These are phyloP conservation scores for Leptomonas seymouri DNA, from an alignment of 208 protist genomes.

Conservation along the genomic window DNA sequence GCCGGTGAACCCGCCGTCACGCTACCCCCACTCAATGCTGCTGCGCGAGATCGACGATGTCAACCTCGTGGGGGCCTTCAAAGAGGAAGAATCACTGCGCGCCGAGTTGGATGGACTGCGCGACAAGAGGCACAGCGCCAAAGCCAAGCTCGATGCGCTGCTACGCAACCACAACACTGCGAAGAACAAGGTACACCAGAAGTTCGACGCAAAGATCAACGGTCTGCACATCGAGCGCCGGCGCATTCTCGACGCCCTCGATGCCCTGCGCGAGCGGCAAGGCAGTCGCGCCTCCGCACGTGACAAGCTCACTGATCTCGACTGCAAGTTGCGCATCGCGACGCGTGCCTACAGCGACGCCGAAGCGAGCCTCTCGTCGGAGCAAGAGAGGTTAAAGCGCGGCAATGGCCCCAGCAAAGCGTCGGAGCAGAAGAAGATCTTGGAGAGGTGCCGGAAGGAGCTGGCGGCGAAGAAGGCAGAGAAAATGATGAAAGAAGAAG, in stretches of 20 bases:
- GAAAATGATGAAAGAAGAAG: slow-evolving; percentile 8
- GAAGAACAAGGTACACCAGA: slow-evolving; percentile 12
- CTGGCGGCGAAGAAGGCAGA: slow-evolving; percentile 2
- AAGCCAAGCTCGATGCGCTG: slow-evolving; percentile 14
- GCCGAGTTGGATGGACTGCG: slow-evolving; percentile 10
- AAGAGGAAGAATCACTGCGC: slow-evolving; percentile 38
- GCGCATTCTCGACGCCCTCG: slow-evolving; percentile 31
- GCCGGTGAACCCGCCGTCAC: slow-evolving; percentile 1
- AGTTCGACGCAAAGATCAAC: slow-evolving; percentile 27
- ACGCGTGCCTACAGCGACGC: slow-evolving; percentile 9
- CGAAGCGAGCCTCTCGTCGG: slow-evolving; percentile 14
- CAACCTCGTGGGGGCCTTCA: slow-evolving; percentile 11
- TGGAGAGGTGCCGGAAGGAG: slow-evolving; percentile 17
- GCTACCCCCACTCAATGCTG: slow-evolving; percentile 36
- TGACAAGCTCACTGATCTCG: slow-evolving; percentile 11
- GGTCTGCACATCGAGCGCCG: slow-evolving; percentile 34
- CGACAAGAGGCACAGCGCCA: slow-evolving; percentile 19
- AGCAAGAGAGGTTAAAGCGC: slow-evolving; percentile 28
- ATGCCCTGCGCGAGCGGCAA: slow-evolving; percentile 9
- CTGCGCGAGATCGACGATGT: slow-evolving; percentile 31
- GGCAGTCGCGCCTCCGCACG: slow-evolving; percentile 16
- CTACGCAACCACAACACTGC: slow-evolving; percentile 8
- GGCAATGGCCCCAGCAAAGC: slow-evolving; percentile 1
- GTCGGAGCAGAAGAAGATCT: slow-evolving; percentile 24
- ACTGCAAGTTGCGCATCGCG: slow-evolving; percentile 10